Conservation (phyloP, 169 alveolate genomes). For the Condylostoma magnum region DNA sequence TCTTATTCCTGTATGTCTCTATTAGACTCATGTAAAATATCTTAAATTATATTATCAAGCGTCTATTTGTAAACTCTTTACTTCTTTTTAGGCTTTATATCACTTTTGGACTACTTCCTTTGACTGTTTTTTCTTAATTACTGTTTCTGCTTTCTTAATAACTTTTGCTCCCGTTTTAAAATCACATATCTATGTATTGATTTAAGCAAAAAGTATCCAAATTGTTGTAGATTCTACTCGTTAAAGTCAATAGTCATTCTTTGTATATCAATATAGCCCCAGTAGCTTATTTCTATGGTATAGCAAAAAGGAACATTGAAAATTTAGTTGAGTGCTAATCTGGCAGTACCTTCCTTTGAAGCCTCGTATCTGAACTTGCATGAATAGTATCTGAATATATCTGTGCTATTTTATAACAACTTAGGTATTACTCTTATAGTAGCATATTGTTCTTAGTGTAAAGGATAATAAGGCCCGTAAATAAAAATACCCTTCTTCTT, state of each 20-base stretch:
- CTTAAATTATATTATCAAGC: too few relatives aligned
- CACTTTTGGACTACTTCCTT: too few relatives aligned
- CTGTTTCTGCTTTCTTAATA: too few relatives aligned
- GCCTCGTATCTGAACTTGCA: conserved; percentile 44
- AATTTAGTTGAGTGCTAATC: conserved; percentile 46
- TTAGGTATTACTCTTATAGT: conserved; percentile 42
- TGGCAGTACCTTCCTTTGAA: conserved; percentile 51
- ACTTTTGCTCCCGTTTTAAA: too few relatives aligned
- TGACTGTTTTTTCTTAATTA: too few relatives aligned
- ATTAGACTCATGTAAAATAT: too few relatives aligned
- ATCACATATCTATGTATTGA: too few relatives aligned
- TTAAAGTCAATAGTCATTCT: neutral
- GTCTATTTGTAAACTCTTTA: too few relatives aligned
- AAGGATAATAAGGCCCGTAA: conserved; percentile 50
- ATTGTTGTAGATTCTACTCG: neutral
- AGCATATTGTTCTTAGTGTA: conserved; percentile 23
- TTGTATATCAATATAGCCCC: conserved; percentile 27
- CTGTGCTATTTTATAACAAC: conserved; percentile 37
- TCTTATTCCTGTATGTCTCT: too few relatives aligned
- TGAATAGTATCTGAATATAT: conserved; percentile 43
- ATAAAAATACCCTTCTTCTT: conserved; percentile 47
- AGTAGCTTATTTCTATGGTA: conserved; percentile 26
- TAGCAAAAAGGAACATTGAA: conserved; percentile 28
- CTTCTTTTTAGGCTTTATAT: too few relatives aligned
- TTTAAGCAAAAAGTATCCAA: too few relatives aligned